These are phyloP conservation scores for Colletotrichum navitas DNA, from an alignment of 2,329 filamentous ascomycete genomes.

Conservation along the genomic window DNA sequence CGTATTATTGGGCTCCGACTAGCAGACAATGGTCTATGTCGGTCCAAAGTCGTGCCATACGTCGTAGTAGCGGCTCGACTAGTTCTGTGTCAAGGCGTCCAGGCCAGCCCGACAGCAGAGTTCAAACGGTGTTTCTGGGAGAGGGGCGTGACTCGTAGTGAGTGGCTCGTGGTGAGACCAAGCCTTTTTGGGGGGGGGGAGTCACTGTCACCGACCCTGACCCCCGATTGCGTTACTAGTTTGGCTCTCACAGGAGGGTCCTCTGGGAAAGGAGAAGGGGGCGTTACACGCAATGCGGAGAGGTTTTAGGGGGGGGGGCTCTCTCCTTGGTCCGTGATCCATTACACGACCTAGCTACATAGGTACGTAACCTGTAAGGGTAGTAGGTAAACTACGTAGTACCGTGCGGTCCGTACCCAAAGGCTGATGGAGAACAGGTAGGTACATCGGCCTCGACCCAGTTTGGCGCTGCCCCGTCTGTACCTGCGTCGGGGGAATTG, in stretches of 20 bases:
- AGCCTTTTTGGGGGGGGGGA: slow-evolving; percentile 7
- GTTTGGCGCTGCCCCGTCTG: slow-evolving; percentile 33
- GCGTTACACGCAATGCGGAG: slow-evolving; percentile 37
- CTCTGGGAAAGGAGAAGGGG: slow-evolving; percentile 4
- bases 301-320: slow-evolving; percentile 6
- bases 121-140: slow-evolving; percentile 34
- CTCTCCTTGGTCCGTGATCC: not conserved
- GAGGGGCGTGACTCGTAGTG: not conserved
- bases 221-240: slow-evolving; percentile 37
- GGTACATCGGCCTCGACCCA: slow-evolving; percentile 28
- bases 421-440: not conserved
- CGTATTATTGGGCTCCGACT: not conserved
- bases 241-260: not conserved
- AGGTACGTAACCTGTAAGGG: too few relatives aligned
- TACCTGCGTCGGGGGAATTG: slow-evolving; percentile 40
- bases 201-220: not conserved
- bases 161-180: slow-evolving; percentile 23
- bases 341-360: not conserved
- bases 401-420: too few relatives aligned
- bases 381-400: too few relatives aligned
- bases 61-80: not conserved
- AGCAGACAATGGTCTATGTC: slow-evolving; percentile 1
- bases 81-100: not conserved
- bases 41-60: too few relatives aligned
- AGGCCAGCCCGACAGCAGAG: slow-evolving; percentile 2